phyloP scores from a whole-genome alignment of 2,329 filamentous ascomycete species.

The Talaromyces sp. region DNA sequence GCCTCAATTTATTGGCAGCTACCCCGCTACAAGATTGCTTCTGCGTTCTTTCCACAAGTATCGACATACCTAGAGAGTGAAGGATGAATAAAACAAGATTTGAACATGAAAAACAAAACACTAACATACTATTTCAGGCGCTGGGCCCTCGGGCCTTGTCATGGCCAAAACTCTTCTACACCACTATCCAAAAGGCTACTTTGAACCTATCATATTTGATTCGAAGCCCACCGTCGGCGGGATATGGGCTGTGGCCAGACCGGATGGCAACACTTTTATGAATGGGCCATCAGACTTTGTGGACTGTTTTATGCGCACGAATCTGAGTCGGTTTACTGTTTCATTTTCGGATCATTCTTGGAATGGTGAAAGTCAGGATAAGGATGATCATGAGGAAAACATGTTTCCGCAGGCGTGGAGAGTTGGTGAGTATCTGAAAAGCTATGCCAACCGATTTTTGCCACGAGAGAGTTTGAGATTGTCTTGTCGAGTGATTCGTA shows the following conservation, averaged over 20 bases:
- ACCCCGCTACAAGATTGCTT: not conserved
- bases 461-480: slow-evolving; percentile 47
- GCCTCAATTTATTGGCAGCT: not conserved
- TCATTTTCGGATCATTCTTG: slow-evolving; percentile 63
- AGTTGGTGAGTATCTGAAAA: slow-evolving; percentile 68
- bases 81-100: not conserved
- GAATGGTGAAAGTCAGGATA: slow-evolving; percentile 38
- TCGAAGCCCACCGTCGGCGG: slow-evolving; percentile 64
- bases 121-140: slow-evolving; percentile 47
- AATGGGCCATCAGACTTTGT: slow-evolving; percentile 33
- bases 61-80: not conserved
- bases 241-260: slow-evolving; percentile 61
- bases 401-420: slow-evolving; percentile 75
- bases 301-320: slow-evolving; percentile 58
- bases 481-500: slow-evolving; percentile 41
- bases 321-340: slow-evolving; percentile 75
- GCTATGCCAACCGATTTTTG: slow-evolving; percentile 61
- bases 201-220: slow-evolving; percentile 70
- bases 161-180: slow-evolving; percentile 70
- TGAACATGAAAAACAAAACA: not conserved
- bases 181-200: slow-evolving; percentile 52
- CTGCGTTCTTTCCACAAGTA: not conserved
- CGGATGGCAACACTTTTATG: slow-evolving; percentile 36
- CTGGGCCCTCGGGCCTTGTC: slow-evolving; percentile 65
- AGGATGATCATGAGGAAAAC: slow-evolving; percentile 37